Evolutionary conservation across 768 basidiomycete genomes (phyloP).

Genomic region (Gymnopilus dilepis): DNA sequence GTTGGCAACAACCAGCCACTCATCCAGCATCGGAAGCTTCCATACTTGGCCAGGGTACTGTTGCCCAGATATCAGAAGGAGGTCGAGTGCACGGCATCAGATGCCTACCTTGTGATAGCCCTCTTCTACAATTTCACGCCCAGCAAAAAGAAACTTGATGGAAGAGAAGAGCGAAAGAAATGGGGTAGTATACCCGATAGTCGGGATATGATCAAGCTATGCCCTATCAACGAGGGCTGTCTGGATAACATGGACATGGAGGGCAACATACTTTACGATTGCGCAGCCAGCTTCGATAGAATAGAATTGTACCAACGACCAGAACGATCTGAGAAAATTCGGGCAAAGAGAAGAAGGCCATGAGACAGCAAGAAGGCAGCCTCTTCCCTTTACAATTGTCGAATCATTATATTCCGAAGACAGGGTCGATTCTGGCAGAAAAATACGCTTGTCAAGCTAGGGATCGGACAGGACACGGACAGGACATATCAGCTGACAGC

Average conservation of each 20-base stretch:
- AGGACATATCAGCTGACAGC: slow-evolving; percentile 4
- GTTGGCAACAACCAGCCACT: slow-evolving; percentile 38
- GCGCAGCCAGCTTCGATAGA: slow-evolving; percentile 4
- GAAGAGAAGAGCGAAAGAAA: slow-evolving; percentile 23
- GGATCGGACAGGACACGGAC: background rate
- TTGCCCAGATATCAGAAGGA: background rate
- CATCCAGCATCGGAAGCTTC: slow-evolving; percentile 25
- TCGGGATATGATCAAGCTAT: slow-evolving; percentile 26
- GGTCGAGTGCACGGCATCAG: background rate
- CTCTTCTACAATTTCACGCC: slow-evolving; percentile 21
- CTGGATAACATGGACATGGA: background rate
- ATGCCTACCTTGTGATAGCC: slow-evolving; percentile 28
- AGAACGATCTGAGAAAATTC: slow-evolving; percentile 1
- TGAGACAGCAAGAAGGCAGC: background rate
- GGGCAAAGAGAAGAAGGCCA: background rate
- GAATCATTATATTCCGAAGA: background rate
- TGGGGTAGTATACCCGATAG: slow-evolving; percentile 19
- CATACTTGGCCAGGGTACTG: slow-evolving; percentile 27
- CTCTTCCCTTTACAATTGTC: background rate
- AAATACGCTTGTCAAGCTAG: background rate
- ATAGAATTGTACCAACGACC: background rate
- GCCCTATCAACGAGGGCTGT: background rate
- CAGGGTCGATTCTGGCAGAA: background rate
- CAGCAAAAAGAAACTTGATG: slow-evolving; percentile 20
- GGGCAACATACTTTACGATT: slow-evolving; percentile 4